Conservation (phyloP, 352 stramenopile species). For the Phytopythium vexans region DNA sequence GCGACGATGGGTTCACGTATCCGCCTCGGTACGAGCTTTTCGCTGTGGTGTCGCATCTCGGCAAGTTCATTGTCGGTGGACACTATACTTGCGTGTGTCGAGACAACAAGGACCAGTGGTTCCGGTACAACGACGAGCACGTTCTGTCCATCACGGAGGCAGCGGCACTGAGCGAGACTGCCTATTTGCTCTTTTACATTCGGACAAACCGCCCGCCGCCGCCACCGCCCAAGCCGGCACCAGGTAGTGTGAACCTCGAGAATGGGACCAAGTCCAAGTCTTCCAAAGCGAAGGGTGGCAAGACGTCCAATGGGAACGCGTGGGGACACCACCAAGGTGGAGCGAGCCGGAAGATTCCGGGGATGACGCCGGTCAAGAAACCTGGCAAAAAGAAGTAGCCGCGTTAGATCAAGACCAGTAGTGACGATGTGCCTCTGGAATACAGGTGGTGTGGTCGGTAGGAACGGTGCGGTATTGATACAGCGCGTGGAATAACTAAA, state of each 20-base stretch:
- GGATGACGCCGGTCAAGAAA: no score
- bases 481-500: no score
- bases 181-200: conserved; percentile 82
- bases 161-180: conserved; percentile 64
- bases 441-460: no score
- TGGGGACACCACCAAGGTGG: conserved; percentile 15
- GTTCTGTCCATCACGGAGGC: conserved; percentile 73
- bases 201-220: conserved; percentile 42
- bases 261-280: conserved; percentile 12
- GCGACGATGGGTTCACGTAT: conserved; percentile 28
- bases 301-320: conserved; percentile 13
- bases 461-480: no score
- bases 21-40: conserved; percentile 79
- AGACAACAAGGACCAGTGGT: conserved; percentile 89
- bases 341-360: no score
- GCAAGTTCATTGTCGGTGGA: conserved; percentile 74
- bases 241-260: conserved; percentile 17
- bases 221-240: conserved; percentile 4
- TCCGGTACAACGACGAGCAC: conserved; percentile 80
- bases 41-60: conserved; percentile 78
- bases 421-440: no score
- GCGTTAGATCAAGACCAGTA: no score
- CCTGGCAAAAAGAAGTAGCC: no score
- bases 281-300: conserved; percentile 10
- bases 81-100: conserved; percentile 84